Percentiles rank a stretch among this genome's conserved stretches.
Evolutionary conservation across 768 basidiomycete genomes (phyloP).

Genomic region (Sporobolomyces pararoseus): DNA sequence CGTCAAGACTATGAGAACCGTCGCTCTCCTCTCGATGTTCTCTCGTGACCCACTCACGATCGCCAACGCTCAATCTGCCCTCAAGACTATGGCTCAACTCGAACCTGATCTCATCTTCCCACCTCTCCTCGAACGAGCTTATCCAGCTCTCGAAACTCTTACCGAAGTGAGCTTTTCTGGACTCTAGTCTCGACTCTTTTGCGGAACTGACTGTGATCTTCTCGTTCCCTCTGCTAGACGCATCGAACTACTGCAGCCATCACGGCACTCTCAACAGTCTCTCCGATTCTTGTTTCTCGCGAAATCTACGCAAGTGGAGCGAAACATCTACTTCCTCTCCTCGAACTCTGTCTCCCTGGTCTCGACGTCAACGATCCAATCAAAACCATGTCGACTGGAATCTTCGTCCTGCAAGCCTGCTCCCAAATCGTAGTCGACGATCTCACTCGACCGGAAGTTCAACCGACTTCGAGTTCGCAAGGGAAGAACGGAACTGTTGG

Average conservation of each 20-base stretch:
- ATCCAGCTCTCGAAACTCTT: slow-evolving; percentile 81
- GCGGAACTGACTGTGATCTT: background rate
- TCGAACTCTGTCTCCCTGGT: slow-evolving; percentile 76
- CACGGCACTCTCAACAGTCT: slow-evolving; percentile 75
- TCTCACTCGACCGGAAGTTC: slow-evolving; percentile 40
- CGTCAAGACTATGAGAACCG: slow-evolving; percentile 73
- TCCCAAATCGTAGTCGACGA: slow-evolving; percentile 44
- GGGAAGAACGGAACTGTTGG: background rate
- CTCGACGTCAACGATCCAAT: slow-evolving; percentile 65
- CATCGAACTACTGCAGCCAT: slow-evolving; percentile 80
- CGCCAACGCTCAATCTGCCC: slow-evolving; percentile 68
- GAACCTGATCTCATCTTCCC: slow-evolving; percentile 81
- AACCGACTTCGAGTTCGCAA: slow-evolving; percentile 2
- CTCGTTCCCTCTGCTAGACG: slow-evolving; percentile 54
- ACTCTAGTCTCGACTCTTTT: slow-evolving; percentile 7
- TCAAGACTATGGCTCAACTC: slow-evolving; percentile 71
- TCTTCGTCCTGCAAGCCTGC: slow-evolving; percentile 44
- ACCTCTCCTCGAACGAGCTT: slow-evolving; percentile 74
- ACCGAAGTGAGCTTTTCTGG: slow-evolving; percentile 60
- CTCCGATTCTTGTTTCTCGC: slow-evolving; percentile 73
- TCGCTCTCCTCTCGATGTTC: slow-evolving; percentile 83
- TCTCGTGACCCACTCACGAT: slow-evolving; percentile 71
- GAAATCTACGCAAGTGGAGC: slow-evolving; percentile 75
- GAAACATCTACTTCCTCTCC: slow-evolving; percentile 71
- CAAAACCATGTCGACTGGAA: slow-evolving; percentile 45